Percentiles rank a stretch among this genome's conserved stretches.
Evolutionary conservation across 192 early-diverging fungal species (phyloP).

Genomic region (Linnemannia hyalina): DNA sequence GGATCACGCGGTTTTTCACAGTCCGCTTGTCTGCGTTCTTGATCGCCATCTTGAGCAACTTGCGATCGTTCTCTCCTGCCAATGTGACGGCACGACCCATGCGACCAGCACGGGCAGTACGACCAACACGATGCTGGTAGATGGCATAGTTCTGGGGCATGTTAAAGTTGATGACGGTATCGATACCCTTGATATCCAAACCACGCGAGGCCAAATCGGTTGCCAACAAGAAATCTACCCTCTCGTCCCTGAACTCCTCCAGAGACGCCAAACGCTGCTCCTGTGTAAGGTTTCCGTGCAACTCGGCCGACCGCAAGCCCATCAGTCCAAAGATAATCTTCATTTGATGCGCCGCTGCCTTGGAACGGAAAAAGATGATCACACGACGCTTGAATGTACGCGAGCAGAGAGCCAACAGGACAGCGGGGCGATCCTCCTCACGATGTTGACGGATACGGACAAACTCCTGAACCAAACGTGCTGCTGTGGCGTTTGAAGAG

Average conservation of each 20-base stretch:
- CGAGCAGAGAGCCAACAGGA: slow-evolving; percentile 88
- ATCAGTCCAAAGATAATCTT: slow-evolving; percentile 94
- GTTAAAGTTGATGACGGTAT: slow-evolving; percentile 98
- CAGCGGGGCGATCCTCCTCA: slow-evolving; percentile 89
- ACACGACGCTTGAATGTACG: slow-evolving; percentile 82
- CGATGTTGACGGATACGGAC: slow-evolving; percentile 89
- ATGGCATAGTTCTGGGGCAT: slow-evolving; percentile 94
- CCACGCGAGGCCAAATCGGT: slow-evolving; percentile 98
- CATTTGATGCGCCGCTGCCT: slow-evolving; percentile 98
- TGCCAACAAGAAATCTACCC: slow-evolving; percentile 91
- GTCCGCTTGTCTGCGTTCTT: slow-evolving; percentile 82
- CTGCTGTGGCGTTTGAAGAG: slow-evolving; percentile 79
- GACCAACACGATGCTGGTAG: slow-evolving; percentile 96
- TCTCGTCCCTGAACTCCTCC: slow-evolving; percentile 88
- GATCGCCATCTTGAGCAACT: slow-evolving; percentile 92
- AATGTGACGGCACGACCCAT: slow-evolving; percentile 89
- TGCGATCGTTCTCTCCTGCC: slow-evolving; percentile 93
- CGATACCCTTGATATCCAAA: slow-evolving; percentile 96
- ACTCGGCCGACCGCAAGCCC: slow-evolving; percentile 88
- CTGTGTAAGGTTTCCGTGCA: slow-evolving; percentile 97
- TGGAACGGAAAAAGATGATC: slow-evolving; percentile 96
- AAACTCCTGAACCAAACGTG: slow-evolving; percentile 93
- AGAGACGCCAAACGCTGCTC: slow-evolving; percentile 90
- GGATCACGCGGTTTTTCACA: slow-evolving; percentile 93
- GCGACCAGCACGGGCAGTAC: slow-evolving; percentile 94